These are phyloP conservation scores for Solanum peruvianum DNA, from an alignment of 257 asterid species.

Conservation along the genomic window DNA sequence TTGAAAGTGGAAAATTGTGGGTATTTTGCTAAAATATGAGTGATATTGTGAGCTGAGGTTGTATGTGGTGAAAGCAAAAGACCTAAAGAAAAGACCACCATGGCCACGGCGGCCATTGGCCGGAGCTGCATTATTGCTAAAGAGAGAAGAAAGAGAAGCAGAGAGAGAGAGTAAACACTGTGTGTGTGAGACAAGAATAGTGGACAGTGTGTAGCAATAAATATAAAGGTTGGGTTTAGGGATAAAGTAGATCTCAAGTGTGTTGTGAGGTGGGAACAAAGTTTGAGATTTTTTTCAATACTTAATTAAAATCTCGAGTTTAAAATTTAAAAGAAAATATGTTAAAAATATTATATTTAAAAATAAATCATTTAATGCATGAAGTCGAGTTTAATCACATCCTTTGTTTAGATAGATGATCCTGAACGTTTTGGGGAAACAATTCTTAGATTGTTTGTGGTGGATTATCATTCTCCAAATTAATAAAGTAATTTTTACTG, in stretches of 20 bases:
- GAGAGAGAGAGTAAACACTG: not conserved
- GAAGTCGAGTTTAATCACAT: no score
- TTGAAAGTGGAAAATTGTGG: conserved; percentile 24
- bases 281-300: not conserved
- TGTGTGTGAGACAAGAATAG: not conserved
- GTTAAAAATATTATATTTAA: no score
- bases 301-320: no score
- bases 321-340: no score
- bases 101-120: conserved; percentile 17
- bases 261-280: not conserved
- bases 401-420: not conserved
- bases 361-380: no score
- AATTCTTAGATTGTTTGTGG: not conserved
- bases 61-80: conserved; percentile 14
- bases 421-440: not conserved
- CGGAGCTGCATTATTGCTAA: conserved; percentile 33
- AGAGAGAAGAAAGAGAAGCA: not conserved
- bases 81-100: conserved; percentile 5
- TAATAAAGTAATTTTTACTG: no score
- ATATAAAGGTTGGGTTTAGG: not conserved
- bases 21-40: conserved; percentile 27
- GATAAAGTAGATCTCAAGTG: not conserved
- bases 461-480: not conserved
- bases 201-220: not conserved
- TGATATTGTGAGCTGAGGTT: conserved; percentile 46